Base-by-base conservation (phyloP, 2,329 filamentous ascomycete species). In the Tolypocladium amazonense region DNA sequence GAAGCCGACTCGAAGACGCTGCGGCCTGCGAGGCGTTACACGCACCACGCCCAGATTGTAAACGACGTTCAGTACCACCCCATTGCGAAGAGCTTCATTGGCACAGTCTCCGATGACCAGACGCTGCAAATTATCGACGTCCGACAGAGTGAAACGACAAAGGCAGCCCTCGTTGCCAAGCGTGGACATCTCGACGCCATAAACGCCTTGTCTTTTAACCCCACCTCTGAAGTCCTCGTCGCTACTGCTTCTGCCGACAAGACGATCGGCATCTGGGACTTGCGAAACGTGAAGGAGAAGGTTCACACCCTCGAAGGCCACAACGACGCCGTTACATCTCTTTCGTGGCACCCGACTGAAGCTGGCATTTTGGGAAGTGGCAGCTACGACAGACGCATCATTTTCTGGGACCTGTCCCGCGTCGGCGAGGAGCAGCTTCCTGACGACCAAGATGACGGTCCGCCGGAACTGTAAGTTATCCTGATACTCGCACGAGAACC, bases 21-120 rank as follows among this genome's bases (percentile, higher is more conserved):
- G 57, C 84, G 85, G 67, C 87, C 92, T 15, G 79, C 81, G 6
- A 84, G 88, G 56, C 88, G 84, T 45, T 97, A 94, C 75, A 93
- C 86, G 0, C 90, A 97, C 65, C 95, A 99, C 73, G 87, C 82
- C 25, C 87, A 93, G 33, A 89, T 94, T 58, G 94, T 99, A 71
- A 99, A 99, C 72, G 94, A 99, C 69, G 92, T 99, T 38, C 92
- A 97, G 75, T 91, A 96, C 71, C 93, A 97, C 68, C 92, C 93
- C 11, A 83, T 92, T 52, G 90, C 93, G 64, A 87, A 86, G 68
- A 86, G 87, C 66, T 87, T 95, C 64, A 89, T 99, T 62, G 95
- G 93, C 63, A 93, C 90, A 20, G 94, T 96, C 4, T 97, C 94
- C 4, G 94, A 99, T 71, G 94, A 99, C 71, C 82, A 94, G 66